These are phyloP conservation scores for Rhodotorula babjevae DNA, from an alignment of 768 basidiomycete species.

Conservation along the genomic window DNA sequence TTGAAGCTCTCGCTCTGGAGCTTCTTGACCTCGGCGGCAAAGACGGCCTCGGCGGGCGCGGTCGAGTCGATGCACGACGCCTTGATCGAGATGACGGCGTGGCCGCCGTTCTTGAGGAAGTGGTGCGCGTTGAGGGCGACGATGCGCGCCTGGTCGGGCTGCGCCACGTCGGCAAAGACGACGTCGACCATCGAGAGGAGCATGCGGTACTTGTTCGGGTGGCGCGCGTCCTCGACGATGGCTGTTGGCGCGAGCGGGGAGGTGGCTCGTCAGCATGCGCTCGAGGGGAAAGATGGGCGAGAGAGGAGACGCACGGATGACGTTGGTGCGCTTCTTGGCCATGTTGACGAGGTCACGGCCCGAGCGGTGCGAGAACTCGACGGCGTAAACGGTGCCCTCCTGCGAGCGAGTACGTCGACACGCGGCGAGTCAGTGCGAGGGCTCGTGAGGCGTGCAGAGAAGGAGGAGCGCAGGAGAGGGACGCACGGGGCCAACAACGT, in stretches of 20 bases:
- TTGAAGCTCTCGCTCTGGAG: slow-evolving; percentile 76
- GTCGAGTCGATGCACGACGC: slow-evolving; percentile 98
- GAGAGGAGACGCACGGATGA: slow-evolving; percentile 68
- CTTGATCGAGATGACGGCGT: slow-evolving; percentile 95
- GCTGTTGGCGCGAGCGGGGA: slow-evolving; percentile 52
- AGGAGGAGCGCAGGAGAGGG: fast-evolving
- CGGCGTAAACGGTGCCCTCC: slow-evolving; percentile 96
- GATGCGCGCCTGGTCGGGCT: slow-evolving; percentile 98
- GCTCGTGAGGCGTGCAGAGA: background rate
- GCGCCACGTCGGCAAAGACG: slow-evolving; percentile 96
- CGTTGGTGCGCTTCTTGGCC: slow-evolving; percentile 99
- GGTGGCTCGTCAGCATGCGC: background rate
- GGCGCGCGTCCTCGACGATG: slow-evolving; percentile 93
- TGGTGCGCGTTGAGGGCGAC: slow-evolving; percentile 85
- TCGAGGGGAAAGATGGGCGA: background rate
- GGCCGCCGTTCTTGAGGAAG: slow-evolving; percentile 92
- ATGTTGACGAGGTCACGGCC: slow-evolving; percentile 97
- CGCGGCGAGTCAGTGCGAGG: background rate
- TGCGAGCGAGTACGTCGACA: slow-evolving; percentile 46
- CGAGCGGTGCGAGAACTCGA: slow-evolving; percentile 93
- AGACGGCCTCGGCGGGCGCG: slow-evolving; percentile 79
- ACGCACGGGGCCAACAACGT: slow-evolving; percentile 91
- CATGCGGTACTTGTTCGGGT: slow-evolving; percentile 96
- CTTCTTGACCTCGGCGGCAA: slow-evolving; percentile 76
- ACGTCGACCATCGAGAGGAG: slow-evolving; percentile 91